Percentiles rank a stretch among this genome's conserved stretches.
Evolutionary conservation across 768 basidiomycete species (phyloP).

Genomic region (Pleurotus tuber-regium): DNA sequence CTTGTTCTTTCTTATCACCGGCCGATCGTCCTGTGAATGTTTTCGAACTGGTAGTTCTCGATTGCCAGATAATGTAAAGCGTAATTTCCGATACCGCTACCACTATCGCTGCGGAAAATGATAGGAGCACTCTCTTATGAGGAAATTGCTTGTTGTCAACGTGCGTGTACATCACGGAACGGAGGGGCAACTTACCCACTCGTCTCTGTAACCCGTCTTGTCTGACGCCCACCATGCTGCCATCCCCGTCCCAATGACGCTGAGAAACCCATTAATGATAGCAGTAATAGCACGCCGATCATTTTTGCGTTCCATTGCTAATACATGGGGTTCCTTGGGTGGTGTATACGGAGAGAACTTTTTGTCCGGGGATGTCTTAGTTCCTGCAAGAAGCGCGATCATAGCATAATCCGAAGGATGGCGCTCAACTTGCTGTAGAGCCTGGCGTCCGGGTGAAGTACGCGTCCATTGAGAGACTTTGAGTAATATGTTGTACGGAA

Average conservation of each 20-base stretch:
- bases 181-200: conserved; percentile 59
- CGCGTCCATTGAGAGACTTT: conserved; percentile 70
- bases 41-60: conserved; percentile 33
- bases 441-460: conserved; percentile 40
- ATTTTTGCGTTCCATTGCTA: conserved; percentile 41
- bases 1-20: conserved; percentile 37
- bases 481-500: conserved; percentile 61
- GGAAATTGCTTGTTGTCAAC: no score
- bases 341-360: conserved; percentile 55
- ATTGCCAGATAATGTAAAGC: conserved; percentile 73
- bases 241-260: conserved; percentile 61
- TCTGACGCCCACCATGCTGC: conserved; percentile 76
- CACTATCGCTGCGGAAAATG: conserved; percentile 57
- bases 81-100: conserved; percentile 70
- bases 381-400: conserved; percentile 74
- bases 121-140: conserved; percentile 56
- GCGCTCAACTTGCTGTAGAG: conserved; percentile 39
- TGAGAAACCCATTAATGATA: conserved; percentile 69
- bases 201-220: conserved; percentile 59
- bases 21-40: conserved; percentile 16
- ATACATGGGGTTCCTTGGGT: conserved; percentile 30
- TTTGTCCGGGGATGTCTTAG: conserved; percentile 74
- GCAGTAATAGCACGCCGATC: conserved; percentile 70
- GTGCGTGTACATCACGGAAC: conserved; percentile 10
- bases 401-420: conserved; percentile 60